These are phyloP conservation scores for Tylopilus plumbeoviolaceoides DNA, from an alignment of 768 basidiomycete species.

Conservation along the genomic window DNA sequence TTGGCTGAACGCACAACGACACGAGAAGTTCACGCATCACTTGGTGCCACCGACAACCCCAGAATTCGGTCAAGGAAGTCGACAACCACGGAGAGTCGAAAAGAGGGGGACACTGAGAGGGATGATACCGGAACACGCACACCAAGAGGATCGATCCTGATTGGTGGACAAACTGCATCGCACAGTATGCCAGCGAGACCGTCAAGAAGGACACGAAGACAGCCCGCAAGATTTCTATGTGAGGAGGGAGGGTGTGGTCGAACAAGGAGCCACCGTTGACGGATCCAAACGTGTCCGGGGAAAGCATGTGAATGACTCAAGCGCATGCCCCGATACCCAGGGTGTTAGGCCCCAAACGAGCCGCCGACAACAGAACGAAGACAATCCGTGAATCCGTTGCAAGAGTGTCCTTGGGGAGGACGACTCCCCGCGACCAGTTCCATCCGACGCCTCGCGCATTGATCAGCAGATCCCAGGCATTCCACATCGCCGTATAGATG, in stretches of 20 bases:
- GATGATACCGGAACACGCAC: slow-evolving; percentile 42
- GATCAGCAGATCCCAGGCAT: slow-evolving; percentile 21
- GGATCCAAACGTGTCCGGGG: slow-evolving; percentile 36
- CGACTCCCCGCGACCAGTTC: slow-evolving; percentile 19
- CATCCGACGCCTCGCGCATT: slow-evolving; percentile 25
- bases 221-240: slow-evolving; percentile 36
- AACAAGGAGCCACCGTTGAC: slow-evolving; percentile 36
- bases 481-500: slow-evolving; percentile 17
- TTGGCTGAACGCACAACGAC: slow-evolving; percentile 43
- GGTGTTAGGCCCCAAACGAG: slow-evolving; percentile 1
- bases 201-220: slow-evolving; percentile 39
- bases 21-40: slow-evolving; percentile 55
- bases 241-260: slow-evolving; percentile 28
- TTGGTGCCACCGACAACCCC: slow-evolving; percentile 66
- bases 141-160: slow-evolving; percentile 41
- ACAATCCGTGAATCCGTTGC: slow-evolving; percentile 13
- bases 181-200: slow-evolving; percentile 35
- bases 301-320: slow-evolving; percentile 23
- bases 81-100: slow-evolving; percentile 55
- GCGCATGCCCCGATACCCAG: slow-evolving; percentile 10
- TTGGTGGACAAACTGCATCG: slow-evolving; percentile 42
- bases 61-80: slow-evolving; percentile 57
- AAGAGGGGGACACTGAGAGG: slow-evolving; percentile 57
- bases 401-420: slow-evolving; percentile 10
- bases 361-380: slow-evolving; percentile 14